phyloP scores from a whole-genome alignment of 257 asterid species.

The Jacaranda mimosifolia region DNA sequence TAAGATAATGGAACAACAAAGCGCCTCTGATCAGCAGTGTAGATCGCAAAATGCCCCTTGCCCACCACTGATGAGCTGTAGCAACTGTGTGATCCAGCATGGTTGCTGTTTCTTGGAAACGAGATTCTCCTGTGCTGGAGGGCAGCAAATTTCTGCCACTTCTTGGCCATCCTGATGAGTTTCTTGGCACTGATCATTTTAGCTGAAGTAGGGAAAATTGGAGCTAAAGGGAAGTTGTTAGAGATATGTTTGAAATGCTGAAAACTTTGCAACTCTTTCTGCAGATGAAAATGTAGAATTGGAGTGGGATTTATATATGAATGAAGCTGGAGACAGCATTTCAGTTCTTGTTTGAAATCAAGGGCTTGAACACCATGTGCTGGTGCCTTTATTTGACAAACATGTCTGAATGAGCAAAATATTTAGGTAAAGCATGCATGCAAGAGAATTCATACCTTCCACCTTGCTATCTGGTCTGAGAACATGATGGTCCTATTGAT shows the following conservation, averaged over 20 bases:
- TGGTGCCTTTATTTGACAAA: not conserved
- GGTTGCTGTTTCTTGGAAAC: not conserved
- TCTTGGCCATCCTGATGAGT: conserved; percentile 44
- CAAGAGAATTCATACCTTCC: conserved; percentile 13
- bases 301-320: conserved; percentile 32
- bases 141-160: conserved; percentile 40
- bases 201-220: not conserved
- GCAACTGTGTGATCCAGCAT: conserved; percentile 14
- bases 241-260: not conserved
- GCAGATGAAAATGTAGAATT: not conserved
- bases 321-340: conserved; percentile 23
- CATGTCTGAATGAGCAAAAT: conserved; percentile 18
- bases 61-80: conserved; percentile 1
- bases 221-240: not conserved
- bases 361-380: conserved; percentile 31
- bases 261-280: not conserved
- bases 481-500: conserved; percentile 33
- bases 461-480: conserved; percentile 2
- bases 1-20: conserved; percentile 45
- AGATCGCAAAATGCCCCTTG: conserved; percentile 35
- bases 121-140: conserved; percentile 29
- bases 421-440: conserved; percentile 26
- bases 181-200: conserved; percentile 44
- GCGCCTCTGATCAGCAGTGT: conserved; percentile 37
- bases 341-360: conserved; percentile 22